Base-by-base conservation (phyloP, 176 grass and related monocot species). In the Puya raimondii region DNA sequence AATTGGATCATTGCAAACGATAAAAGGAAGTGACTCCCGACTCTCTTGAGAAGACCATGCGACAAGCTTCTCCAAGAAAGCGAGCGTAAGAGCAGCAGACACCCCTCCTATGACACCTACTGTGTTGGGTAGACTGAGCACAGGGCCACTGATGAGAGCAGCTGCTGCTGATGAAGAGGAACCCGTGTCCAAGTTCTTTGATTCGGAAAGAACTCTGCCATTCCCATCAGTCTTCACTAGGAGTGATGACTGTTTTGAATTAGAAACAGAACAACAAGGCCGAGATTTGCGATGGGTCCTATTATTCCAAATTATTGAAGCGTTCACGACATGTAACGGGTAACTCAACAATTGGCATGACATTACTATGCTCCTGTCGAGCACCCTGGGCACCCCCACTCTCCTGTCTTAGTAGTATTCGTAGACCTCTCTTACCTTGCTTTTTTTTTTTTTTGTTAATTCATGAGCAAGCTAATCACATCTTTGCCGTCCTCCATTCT, bases 1-100 rank as follows among this genome's bases (percentile, higher is more conserved):
- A 29, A 76, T 20, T 0, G 85, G 85, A 68, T 91, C 83, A 69
- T 63, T 82, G 70, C 72, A 89, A 49, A 91, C 67, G 53, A 89
- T 51, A 12, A 96, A 96, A 10, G 92, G 88, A 79, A 83, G 83
- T 17, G 65, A 22, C 12, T 85, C 83, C 78, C 79, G 79, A 74
- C 29, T 80, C 63, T 80, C 65, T 22, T 47, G 21, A 17, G 66
- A 78, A 75, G 80, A 80, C 59, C 81, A 85, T 54, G 47, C 21
- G 63, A 87, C 85, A 71, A 96, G 67, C 72, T 91, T 91, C 47
- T 96, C 64, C 51, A 91, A 77, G 67, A 91, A 89, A 72, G 80
- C 70, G 56, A 89, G 69, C 11, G 83, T 91, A 47, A 83, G 77
- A 48, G 42, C 16, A 21, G 81, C 67, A n/a, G 85, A 91, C 57